Evolutionary conservation across 495 filamentous ascomycete genomes (phyloP).

Genomic region (Aspergillus funiculosus): DNA sequence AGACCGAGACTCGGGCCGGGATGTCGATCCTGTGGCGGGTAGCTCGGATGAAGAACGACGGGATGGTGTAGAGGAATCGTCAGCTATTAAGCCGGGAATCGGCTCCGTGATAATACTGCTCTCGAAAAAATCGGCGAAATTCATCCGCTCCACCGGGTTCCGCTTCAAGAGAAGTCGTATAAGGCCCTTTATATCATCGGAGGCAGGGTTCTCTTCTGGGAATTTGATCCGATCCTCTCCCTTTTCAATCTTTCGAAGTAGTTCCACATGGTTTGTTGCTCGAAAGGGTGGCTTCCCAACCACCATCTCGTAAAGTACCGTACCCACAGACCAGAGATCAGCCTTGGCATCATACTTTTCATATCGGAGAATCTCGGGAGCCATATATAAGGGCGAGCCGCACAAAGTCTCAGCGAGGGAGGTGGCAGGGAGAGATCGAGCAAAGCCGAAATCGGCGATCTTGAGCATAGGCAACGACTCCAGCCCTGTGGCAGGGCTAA

Average conservation of each 20-base stretch:
- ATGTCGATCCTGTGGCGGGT: slow-evolving; percentile 8
- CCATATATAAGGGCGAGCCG: slow-evolving; percentile 98
- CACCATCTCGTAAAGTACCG: slow-evolving; percentile 92
- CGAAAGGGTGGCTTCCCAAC: slow-evolving; percentile 85
- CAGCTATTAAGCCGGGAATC: slow-evolving; percentile 77
- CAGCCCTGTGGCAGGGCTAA: slow-evolving; percentile 77
- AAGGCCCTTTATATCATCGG: slow-evolving; percentile 70
- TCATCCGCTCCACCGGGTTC: slow-evolving; percentile 75
- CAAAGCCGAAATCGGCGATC: slow-evolving; percentile 96
- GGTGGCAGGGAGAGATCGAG: slow-evolving; percentile 79
- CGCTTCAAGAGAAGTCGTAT: slow-evolving; percentile 78
- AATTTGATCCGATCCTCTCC: slow-evolving; percentile 80
- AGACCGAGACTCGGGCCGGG: slow-evolving; percentile 28
- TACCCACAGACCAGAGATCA: slow-evolving; percentile 95
- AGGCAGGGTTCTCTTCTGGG: slow-evolving; percentile 64
- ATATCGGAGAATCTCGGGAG: slow-evolving; percentile 93
- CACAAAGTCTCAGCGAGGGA: slow-evolving; percentile 93
- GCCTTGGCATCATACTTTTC: slow-evolving; percentile 97
- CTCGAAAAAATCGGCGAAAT: slow-evolving; percentile 75
- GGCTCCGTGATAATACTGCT: slow-evolving; percentile 65
- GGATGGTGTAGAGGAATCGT: slow-evolving; percentile 52
- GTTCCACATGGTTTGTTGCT: slow-evolving; percentile 88
- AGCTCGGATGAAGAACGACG: slow-evolving; percentile 22
- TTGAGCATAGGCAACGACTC: slow-evolving; percentile 89
- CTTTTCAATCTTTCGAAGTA: slow-evolving; percentile 85